Conservation (phyloP, 208 protist genomes). For the Balamuthia mandrillaris region DNA sequence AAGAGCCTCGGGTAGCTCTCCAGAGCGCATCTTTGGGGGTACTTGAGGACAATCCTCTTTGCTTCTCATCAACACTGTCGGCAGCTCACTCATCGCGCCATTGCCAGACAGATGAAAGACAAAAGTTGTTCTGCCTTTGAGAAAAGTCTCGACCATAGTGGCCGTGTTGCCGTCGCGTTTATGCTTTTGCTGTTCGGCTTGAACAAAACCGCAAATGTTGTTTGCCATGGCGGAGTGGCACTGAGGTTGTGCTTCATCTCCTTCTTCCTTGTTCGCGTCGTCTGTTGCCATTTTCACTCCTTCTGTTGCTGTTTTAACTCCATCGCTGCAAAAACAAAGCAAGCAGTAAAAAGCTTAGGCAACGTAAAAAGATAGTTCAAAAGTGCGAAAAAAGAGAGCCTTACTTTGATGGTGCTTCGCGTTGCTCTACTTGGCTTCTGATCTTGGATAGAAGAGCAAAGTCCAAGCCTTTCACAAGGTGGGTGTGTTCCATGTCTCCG, state of each 20-base stretch:
- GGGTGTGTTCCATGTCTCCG: conserved; percentile 76
- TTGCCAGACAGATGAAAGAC: neutral
- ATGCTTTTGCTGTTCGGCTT: conserved; percentile 4
- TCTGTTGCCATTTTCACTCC: no score
- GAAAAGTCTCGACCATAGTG: neutral
- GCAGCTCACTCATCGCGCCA: neutral
- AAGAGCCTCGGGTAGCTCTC: neutral
- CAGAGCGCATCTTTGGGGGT: neutral
- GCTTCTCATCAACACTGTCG: neutral
- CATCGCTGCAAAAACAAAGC: neutral
- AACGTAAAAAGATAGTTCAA: neutral
- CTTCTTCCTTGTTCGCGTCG: neutral
- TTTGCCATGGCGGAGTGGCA: neutral
- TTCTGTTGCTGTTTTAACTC: neutral
- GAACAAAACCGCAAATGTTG: neutral
- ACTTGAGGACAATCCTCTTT: conserved; percentile 11
- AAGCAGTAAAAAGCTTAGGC: neutral
- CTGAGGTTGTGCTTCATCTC: neutral
- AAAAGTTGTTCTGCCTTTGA: neutral
- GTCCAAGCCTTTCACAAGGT: conserved; percentile 78
- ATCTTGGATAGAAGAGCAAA: conserved; percentile 72
- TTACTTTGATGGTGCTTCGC: neutral
- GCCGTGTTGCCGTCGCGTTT: neutral
- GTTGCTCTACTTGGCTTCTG: neutral
- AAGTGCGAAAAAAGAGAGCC: neutral